phyloP scores from a whole-genome alignment of 768 basidiomycete genomes.

The Plicaturopsis crispa region DNA sequence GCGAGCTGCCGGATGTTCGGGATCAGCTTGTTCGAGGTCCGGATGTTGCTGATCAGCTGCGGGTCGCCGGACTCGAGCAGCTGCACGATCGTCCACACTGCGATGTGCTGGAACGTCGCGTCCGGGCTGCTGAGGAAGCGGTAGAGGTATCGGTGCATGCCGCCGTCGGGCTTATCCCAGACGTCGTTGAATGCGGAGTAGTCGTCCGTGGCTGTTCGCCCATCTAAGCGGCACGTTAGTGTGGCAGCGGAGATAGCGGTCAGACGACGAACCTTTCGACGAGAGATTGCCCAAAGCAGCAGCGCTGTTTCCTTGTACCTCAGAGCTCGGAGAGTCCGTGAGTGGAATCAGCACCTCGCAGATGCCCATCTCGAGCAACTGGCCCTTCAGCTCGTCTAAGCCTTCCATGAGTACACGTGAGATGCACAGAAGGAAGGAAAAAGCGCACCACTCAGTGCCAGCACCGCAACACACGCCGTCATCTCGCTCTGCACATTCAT shows the following conservation, averaged over 20 bases:
- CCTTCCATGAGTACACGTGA: not conserved
- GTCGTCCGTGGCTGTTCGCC: conserved; percentile 71
- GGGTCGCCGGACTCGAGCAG: conserved; percentile 95
- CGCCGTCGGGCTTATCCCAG: conserved; percentile 97
- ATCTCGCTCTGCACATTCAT: conserved; percentile 98
- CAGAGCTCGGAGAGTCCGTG: conserved; percentile 92
- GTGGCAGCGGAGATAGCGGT: not conserved
- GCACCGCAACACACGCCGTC: conserved; percentile 97
- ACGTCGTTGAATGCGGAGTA: conserved; percentile 97
- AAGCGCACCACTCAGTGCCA: conserved; percentile 84
- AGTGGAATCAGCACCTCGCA: conserved; percentile 96
- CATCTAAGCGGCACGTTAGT: conserved; percentile 39
- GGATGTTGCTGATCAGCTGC: conserved; percentile 85
- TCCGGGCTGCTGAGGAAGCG: conserved; percentile 91
- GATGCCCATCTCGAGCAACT: conserved; percentile 96
- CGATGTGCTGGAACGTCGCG: conserved; percentile 98
- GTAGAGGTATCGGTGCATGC: conserved; percentile 91
- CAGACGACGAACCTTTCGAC: conserved; percentile 66
- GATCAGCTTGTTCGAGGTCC: conserved; percentile 70
- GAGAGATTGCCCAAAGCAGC: conserved; percentile 97
- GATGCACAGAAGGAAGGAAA: conserved; percentile 1
- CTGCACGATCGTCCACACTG: conserved; percentile 99
- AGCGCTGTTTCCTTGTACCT: conserved; percentile 98
- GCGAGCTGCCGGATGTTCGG: conserved; percentile 85
- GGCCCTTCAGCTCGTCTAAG: conserved; percentile 90